Evolutionary conservation across 768 basidiomycete species (phyloP).

Genomic region (Russula ochroleuca): DNA sequence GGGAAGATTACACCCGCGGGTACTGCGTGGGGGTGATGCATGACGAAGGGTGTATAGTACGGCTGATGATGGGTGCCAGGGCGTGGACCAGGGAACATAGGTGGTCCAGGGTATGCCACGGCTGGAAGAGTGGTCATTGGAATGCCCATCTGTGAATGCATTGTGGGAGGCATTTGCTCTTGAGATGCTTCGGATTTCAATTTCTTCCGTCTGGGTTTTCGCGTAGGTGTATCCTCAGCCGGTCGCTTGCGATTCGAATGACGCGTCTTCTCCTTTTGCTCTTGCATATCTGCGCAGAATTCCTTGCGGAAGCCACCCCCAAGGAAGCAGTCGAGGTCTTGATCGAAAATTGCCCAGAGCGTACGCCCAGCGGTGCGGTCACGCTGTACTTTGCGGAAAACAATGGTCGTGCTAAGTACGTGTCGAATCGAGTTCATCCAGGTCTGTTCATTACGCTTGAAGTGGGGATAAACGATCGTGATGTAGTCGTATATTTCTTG

Average conservation of each 20-base stretch:
- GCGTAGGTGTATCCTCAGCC: constrained; percentile 25
- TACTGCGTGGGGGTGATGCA: constrained; percentile 42
- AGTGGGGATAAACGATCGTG: constrained; percentile 88
- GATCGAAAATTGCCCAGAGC: constrained; percentile 83
- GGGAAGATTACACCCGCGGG: constrained; percentile 71
- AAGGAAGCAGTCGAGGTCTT: constrained; percentile 77
- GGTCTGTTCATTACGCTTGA: constrained; percentile 86
- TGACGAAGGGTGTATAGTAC: constrained; percentile 44
- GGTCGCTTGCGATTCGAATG: constrained; percentile 23
- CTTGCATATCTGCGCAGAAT: constrained; percentile 41
- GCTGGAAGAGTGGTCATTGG: constrained; percentile 27
- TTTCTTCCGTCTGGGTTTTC: constrained; percentile 35
- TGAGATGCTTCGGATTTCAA: constrained; percentile 24
- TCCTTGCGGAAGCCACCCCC: constrained; percentile 78
- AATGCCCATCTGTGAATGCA: constrained; percentile 22
- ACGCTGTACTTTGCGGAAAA: constrained; percentile 81
- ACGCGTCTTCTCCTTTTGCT: constrained; percentile 32
- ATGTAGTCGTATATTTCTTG: constrained; percentile 98
- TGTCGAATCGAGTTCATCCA: constrained; percentile 99
- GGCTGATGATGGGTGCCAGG: constrained; percentile 65
- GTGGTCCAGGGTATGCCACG: constrained; percentile 31
- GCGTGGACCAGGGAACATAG: constrained; percentile 32
- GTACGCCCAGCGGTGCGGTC: constrained; percentile 77
- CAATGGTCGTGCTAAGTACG: constrained; percentile 86
- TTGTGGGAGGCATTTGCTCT: constrained; percentile 2